Conservation (phyloP, 305 asterid species). For the Fraxinus velutina region DNA sequence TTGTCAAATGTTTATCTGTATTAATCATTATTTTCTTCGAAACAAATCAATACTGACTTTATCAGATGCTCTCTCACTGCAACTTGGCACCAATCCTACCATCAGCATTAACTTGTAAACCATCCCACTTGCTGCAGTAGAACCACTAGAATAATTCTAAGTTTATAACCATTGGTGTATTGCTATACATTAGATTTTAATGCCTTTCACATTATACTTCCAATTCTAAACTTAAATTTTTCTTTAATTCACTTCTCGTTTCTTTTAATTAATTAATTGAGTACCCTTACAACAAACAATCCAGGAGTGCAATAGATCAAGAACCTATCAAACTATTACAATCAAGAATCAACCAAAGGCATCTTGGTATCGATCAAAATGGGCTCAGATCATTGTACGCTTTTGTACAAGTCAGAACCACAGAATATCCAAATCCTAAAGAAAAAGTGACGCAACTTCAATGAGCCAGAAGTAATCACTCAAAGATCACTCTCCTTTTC, state of each 20-base stretch:
- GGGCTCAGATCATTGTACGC: background rate
- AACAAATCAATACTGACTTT: background rate
- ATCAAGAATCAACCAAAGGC: background rate
- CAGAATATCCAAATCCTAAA: background rate
- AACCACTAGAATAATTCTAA: background rate
- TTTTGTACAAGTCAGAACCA: background rate
- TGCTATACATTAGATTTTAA: background rate
- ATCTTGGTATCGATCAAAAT: background rate
- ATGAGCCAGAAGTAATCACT: too few species aligned
- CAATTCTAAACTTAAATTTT: background rate
- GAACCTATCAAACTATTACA: background rate
- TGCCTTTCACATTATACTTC: background rate
- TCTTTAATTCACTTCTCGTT: background rate
- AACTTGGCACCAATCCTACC: background rate
- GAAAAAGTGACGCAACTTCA: too few species aligned
- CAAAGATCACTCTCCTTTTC: too few species aligned
- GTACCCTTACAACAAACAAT: background rate
- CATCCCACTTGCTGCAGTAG: background rate
- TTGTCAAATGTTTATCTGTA: background rate
- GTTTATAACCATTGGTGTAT: background rate
- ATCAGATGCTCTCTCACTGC: background rate
- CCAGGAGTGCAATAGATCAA: background rate
- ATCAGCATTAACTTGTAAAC: background rate
- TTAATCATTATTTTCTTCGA: background rate
- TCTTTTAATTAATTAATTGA: background rate